Percentiles rank a stretch among this genome's conserved stretches.
Evolutionary conservation across 2,329 filamentous ascomycete genomes (phyloP).

Genomic region (Epichloe uncinata): DNA sequence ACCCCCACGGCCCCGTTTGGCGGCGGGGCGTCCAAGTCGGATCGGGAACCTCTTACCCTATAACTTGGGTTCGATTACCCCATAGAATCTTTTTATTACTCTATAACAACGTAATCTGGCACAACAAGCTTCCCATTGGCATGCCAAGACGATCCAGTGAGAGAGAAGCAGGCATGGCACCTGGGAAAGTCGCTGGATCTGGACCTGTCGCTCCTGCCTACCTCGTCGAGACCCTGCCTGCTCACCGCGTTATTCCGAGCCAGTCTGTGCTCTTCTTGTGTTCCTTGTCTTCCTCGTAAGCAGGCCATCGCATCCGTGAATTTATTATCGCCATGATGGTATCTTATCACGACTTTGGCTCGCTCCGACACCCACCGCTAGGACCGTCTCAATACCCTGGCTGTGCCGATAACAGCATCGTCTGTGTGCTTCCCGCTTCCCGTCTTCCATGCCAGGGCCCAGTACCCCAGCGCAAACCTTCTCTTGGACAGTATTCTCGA

Average conservation of each 20-base stretch:
- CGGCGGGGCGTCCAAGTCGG: background rate
- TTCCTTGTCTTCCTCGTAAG: background rate
- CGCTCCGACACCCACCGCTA: background rate
- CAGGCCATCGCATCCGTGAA: background rate
- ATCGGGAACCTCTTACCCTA: constrained; percentile 9
- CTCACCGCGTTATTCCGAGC: no score
- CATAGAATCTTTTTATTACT: constrained; percentile 13
- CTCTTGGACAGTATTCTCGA: background rate
- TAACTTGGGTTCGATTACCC: constrained; percentile 8
- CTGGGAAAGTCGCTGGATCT: no score
- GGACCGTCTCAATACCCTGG: background rate
- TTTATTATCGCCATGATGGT: constrained; percentile 5
- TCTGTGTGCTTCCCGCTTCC: background rate
- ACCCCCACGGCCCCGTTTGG: background rate
- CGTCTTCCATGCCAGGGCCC: background rate
- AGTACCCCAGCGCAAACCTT: background rate
- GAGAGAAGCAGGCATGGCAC: background rate
- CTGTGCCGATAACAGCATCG: constrained; percentile 1
- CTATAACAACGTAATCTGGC: constrained; percentile 18
- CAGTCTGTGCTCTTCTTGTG: no score
- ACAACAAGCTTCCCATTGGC: constrained; percentile 5
- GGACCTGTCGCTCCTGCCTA: constrained; percentile 1
- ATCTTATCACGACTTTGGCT: constrained; percentile 2
- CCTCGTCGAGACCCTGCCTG: background rate
- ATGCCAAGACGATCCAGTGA: background rate